phyloP scores from a whole-genome alignment of 176 grass and related monocot species.

The Tuctoria greenei region DNA sequence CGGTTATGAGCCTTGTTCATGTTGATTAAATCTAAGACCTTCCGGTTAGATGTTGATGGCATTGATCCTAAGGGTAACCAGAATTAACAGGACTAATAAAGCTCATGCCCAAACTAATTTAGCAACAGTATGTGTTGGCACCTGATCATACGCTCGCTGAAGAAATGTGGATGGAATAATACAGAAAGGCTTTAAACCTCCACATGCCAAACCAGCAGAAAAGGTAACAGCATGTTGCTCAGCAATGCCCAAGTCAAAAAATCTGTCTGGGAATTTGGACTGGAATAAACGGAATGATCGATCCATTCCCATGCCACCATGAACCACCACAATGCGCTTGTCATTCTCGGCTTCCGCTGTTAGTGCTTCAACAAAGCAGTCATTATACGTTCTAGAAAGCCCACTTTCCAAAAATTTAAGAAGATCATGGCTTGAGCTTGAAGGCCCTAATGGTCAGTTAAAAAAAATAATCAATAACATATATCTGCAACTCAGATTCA shows the following conservation, averaged over 20 bases:
- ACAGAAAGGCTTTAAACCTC: slow-evolving; percentile 74
- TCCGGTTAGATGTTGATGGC: too few relatives aligned
- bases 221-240: slow-evolving; percentile 84
- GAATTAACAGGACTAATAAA: too few relatives aligned
- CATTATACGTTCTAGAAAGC: slow-evolving; percentile 68
- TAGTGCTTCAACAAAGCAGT: slow-evolving; percentile 60
- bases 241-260: slow-evolving; percentile 71
- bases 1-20: too few relatives aligned
- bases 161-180: slow-evolving; percentile 79
- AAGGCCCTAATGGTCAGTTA: slow-evolving; percentile 24
- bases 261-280: slow-evolving; percentile 71
- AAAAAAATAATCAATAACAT: slow-evolving; percentile 7
- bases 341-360: slow-evolving; percentile 73
- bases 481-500: neutral
- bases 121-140: slow-evolving; percentile 12
- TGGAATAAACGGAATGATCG: slow-evolving; percentile 60
- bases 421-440: slow-evolving; percentile 32
- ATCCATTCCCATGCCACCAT: slow-evolving; percentile 71
- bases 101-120: neutral
- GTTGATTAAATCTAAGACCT: too few relatives aligned
- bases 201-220: slow-evolving; percentile 69
- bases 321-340: slow-evolving; percentile 60
- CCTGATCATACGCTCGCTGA: slow-evolving; percentile 81
- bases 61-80: too few relatives aligned
- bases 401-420: slow-evolving; percentile 36